Evolutionary conservation across 1,284 basidiomycete species (phyloP).

Genomic region (Microbotryum saponariae): DNA sequence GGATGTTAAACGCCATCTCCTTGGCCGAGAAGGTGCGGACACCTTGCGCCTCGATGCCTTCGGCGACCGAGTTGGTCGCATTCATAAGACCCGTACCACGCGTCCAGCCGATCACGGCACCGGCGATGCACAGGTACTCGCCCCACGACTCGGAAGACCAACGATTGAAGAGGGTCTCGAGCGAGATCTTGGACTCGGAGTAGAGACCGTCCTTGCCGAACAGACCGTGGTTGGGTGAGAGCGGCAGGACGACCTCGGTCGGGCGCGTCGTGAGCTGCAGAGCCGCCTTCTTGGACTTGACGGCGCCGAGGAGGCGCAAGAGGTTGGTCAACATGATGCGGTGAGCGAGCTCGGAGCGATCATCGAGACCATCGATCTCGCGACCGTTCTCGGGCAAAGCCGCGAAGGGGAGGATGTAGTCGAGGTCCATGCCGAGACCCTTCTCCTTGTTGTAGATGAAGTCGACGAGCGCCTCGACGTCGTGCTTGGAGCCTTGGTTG

Average conservation of each 20-base stretch:
- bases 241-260: conserved; percentile 91
- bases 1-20: conserved; percentile 99
- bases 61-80: conserved; percentile 87
- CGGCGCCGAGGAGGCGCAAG: conserved; percentile 86
- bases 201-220: conserved; percentile 98
- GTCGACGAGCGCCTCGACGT: conserved; percentile 92
- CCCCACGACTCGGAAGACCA: conserved; percentile 99
- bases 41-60: conserved; percentile 86
- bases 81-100: conserved; percentile 98
- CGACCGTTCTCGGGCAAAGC: conserved; percentile 97
- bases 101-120: conserved; percentile 94
- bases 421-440: conserved; percentile 65
- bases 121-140: conserved; percentile 94
- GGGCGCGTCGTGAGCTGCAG: conserved; percentile 93
- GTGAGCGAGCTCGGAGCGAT: conserved; percentile 95
- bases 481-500: conserved; percentile 97
- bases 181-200: conserved; percentile 95
- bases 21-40: conserved; percentile 97
- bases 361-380: conserved; percentile 93
- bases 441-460: conserved; percentile 81
- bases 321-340: conserved; percentile 68
- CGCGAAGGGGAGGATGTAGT: conserved; percentile 96
- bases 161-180: conserved; percentile 95
- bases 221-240: conserved; percentile 95
- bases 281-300: conserved; percentile 96